Percentiles rank a stretch among this genome's conserved stretches.
Conservation (phyloP, 169 alveolate species). For the Cryptosporidium tyzzeri region DNA sequence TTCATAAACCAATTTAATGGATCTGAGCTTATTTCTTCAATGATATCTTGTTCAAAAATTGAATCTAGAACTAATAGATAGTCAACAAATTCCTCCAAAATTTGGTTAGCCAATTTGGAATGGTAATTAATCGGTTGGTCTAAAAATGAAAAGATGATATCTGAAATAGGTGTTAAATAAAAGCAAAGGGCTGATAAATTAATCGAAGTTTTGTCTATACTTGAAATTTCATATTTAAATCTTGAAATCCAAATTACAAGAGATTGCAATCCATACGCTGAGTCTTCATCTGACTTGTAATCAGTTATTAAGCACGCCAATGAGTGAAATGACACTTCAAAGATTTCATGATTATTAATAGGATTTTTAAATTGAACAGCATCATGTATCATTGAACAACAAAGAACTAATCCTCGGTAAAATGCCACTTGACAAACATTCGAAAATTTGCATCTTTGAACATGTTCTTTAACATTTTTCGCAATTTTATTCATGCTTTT, state of each 20-base stretch:
- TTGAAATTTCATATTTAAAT: constrained; percentile 15
- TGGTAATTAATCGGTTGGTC: constrained; percentile 28
- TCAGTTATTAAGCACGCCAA: background rate
- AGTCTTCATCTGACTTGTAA: background rate
- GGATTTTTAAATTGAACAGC: background rate
- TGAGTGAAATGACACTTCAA: background rate
- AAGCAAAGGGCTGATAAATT: background rate
- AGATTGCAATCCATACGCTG: constrained; percentile 31
- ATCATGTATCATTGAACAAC: constrained; percentile 18
- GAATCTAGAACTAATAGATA: constrained; percentile 4
- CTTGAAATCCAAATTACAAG: constrained; percentile 24
- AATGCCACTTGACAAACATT: constrained; percentile 1
- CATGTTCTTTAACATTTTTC: background rate
- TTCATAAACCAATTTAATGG: constrained; percentile 43
- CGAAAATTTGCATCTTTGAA: background rate
- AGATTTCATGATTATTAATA: background rate
- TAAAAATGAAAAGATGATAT: constrained; percentile 5
- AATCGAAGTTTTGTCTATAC: background rate
- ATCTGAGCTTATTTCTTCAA: constrained; percentile 19
- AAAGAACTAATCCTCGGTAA: constrained; percentile 46
- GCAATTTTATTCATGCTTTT: background rate
- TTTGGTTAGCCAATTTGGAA: constrained; percentile 16
- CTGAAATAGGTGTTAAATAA: constrained; percentile 5
- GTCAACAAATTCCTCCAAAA: constrained; percentile 49
- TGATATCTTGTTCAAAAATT: background rate